Base-by-base conservation (phyloP, 1,284 basidiomycete species). In the Phenoliferia sp. region DNA sequence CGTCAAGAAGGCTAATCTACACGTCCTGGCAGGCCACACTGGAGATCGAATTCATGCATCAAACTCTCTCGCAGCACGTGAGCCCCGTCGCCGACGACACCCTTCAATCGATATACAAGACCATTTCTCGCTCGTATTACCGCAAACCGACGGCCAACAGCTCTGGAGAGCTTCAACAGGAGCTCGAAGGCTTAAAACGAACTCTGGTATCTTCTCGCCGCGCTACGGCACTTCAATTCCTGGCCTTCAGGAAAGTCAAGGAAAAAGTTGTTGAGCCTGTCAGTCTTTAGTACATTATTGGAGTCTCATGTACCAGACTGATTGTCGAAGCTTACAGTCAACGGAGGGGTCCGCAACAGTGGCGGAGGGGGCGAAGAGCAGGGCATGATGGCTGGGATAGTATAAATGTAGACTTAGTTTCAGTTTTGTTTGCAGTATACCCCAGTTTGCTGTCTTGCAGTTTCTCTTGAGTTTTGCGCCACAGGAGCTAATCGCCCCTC, bases 1-100 rank as follows among this genome's bases (percentile, higher is more conserved):
- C 6, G 32, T 50, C 29, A 17, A 22, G 5, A 28, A 32, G 16
- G 34, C 28, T 62, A 34, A 17, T 19, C 6, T 19, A 17, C 36
- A n/a, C 1, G 9, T 17, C 29, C 19, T 28, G 26, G n/a, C 76
- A 96, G 89, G 95, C 96, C 2, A 99, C 96, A 2, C 86, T 99
- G 34, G 96, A 99, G 80, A 97, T 98, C 74, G 96, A 99, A 80
- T 99, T 98, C 81, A 87, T 98, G 81, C 94, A 99, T 79, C 95
- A 98, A 81, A 94, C 91, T 6, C 83, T 99, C 50, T 86, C 88
- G 34, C 87, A 89, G 69, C 95, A 94, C 78, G 89, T 98, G 57
- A 90, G 90, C 3, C 82, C 88, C 0, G 77, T 84, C 5, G 91
- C 95, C 5, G 90, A 90, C 63, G 85, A 86, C 76, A 90, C 87